Evolutionary conservation across 371 early-diverging fungal species (phyloP).

Genomic region (Syncephalis fuscata): DNA sequence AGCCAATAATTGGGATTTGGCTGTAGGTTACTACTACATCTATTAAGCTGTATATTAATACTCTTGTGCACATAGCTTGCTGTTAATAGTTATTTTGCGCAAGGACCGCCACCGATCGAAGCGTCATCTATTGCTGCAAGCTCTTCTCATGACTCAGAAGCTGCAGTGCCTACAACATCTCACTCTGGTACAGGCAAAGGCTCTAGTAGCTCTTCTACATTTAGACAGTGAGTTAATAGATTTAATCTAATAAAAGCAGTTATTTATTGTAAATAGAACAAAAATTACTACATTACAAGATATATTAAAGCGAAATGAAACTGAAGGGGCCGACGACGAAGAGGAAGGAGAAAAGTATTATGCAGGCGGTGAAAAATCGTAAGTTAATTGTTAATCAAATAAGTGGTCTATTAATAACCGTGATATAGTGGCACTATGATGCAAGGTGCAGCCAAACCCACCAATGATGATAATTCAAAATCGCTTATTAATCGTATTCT

Average conservation of each 20-base stretch:
- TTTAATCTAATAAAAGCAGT: too few species aligned
- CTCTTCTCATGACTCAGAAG: too few species aligned
- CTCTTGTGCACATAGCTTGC: background rate
- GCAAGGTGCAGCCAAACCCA: constrained; percentile 31
- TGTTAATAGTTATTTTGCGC: background rate
- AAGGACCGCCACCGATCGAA: too few species aligned
- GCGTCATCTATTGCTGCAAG: too few species aligned
- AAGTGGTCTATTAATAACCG: background rate
- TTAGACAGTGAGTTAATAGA: too few species aligned
- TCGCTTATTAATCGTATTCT: constrained; percentile 62
- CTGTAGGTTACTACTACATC: constrained; percentile 17
- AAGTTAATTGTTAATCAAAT: constrained; percentile 9
- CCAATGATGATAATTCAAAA: constrained; percentile 26
- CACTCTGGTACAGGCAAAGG: too few species aligned
- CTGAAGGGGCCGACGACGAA: constrained; percentile 34
- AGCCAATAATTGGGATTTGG: constrained; percentile 53
- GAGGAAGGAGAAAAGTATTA: constrained; percentile 54
- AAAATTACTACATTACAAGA: constrained; percentile 48
- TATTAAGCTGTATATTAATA: background rate
- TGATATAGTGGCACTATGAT: constrained; percentile 54
- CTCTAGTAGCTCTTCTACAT: too few species aligned
- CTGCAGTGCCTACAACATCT: too few species aligned
- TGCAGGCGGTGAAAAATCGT: constrained; percentile 81
- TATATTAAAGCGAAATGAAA: constrained; percentile 17
- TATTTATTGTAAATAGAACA: background rate